Conservation (phyloP, 83 land plant species). For the Picea engelmannii region DNA sequence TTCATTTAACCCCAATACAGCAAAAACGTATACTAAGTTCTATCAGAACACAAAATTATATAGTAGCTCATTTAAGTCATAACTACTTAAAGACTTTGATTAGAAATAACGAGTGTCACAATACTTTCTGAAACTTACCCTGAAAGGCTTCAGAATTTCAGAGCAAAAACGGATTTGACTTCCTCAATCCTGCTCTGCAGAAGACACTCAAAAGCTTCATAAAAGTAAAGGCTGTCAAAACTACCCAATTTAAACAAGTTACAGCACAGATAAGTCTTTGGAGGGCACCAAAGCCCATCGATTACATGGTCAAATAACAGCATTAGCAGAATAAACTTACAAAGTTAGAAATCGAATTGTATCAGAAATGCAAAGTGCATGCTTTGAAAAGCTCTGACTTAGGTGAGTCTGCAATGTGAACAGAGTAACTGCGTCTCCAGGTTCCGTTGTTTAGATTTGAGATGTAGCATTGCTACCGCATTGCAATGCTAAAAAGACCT, state of each 20-base stretch:
- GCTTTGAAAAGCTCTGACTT: constrained; percentile 11
- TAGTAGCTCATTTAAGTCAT: background rate
- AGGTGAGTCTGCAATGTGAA: background rate
- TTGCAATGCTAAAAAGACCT: constrained; percentile 11
- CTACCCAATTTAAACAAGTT: constrained; percentile 9
- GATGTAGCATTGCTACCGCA: constrained; percentile 10
- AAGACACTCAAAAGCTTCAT: constrained; percentile 11
- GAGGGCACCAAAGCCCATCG: constrained; percentile 1
- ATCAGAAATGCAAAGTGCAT: constrained; percentile 11
- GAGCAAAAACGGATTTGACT: constrained; percentile 13
- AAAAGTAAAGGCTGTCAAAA: constrained; percentile 10
- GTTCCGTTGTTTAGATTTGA: constrained; percentile 17
- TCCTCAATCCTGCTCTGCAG: constrained; percentile 11
- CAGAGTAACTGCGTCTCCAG: constrained; percentile 11
- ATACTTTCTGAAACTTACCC: constrained; percentile 9
- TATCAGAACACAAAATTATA: background rate
- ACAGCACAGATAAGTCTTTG: constrained; percentile 13
- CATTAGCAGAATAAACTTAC: constrained; percentile 14
- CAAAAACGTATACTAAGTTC: background rate
- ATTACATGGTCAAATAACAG: constrained; percentile 8
- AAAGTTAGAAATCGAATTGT: constrained; percentile 15
- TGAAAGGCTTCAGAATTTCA: constrained; percentile 12
- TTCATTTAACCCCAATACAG: background rate
- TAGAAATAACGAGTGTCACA: constrained; percentile 3
- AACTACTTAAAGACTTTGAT: background rate